Evolutionary conservation across 345 rosid species (phyloP).

Genomic region (Pistacia integerrima): DNA sequence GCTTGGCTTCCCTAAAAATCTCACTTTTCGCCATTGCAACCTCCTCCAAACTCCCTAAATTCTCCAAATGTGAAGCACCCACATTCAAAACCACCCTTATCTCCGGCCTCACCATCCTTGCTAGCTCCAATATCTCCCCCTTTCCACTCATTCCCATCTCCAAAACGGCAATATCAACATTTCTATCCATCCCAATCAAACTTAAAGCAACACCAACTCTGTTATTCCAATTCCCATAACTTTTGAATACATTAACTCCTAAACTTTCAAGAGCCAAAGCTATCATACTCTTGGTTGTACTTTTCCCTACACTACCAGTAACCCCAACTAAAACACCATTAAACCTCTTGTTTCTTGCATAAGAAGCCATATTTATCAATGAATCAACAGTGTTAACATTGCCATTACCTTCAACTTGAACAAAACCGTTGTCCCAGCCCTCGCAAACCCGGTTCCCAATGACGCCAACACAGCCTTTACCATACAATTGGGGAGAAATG

Average conservation of each 20-base stretch:
- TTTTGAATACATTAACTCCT: constrained; percentile 22
- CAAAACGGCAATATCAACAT: constrained; percentile 23
- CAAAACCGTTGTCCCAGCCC: constrained; percentile 35
- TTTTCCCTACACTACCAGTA: constrained; percentile 38
- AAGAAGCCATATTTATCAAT: constrained; percentile 24
- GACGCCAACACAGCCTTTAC: constrained; percentile 32
- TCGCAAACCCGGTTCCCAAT: constrained; percentile 33
- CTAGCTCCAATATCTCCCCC: constrained; percentile 40
- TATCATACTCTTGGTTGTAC: constrained; percentile 35
- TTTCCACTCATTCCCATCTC: constrained; percentile 42
- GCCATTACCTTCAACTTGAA: constrained; percentile 24
- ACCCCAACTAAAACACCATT: constrained; percentile 23
- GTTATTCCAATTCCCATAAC: constrained; percentile 35
- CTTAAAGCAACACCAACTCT: constrained; percentile 35
- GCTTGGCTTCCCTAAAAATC: constrained; percentile 25
- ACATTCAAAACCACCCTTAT: constrained; percentile 31
- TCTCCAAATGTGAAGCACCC: constrained; percentile 37
- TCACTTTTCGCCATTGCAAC: constrained; percentile 35
- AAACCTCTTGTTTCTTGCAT: constrained; percentile 21
- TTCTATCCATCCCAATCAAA: constrained; percentile 27
- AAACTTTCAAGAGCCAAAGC: constrained; percentile 29
- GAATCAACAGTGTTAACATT: constrained; percentile 13
- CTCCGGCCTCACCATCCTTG: constrained; percentile 29
- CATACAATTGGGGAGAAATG: constrained; percentile 24
- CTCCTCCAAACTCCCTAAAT: constrained; percentile 27